Percentiles rank a stretch among this genome's conserved stretches.
Evolutionary conservation across 2,329 filamentous ascomycete species (phyloP).

Genomic region (Calonectria hawksworthii): DNA sequence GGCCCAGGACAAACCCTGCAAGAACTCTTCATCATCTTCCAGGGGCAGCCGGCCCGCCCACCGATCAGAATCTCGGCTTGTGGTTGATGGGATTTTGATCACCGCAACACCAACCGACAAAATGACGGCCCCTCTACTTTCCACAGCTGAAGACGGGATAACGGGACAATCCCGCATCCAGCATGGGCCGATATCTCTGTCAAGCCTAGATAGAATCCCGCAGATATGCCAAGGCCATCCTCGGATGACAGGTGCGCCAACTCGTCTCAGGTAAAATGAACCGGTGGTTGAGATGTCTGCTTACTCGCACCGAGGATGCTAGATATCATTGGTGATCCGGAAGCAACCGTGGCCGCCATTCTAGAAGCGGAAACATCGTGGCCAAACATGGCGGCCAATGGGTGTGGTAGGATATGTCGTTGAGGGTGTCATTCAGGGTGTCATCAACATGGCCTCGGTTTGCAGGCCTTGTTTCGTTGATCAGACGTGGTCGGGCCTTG

Average conservation of each 20-base stretch:
- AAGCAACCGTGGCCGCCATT: slow-evolving; percentile 33
- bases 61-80: slow-evolving; percentile 40
- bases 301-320: slow-evolving; percentile 35
- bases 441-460: neutral
- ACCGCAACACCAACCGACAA: slow-evolving; percentile 23
- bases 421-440: neutral
- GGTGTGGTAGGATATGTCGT: slow-evolving; percentile 11
- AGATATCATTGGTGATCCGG: slow-evolving; percentile 28
- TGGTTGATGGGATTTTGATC: slow-evolving; percentile 46
- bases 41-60: slow-evolving; percentile 38
- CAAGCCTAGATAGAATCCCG: slow-evolving; percentile 26
- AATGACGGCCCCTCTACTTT: slow-evolving; percentile 24
- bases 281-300: slow-evolving; percentile 24
- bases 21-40: slow-evolving; percentile 35
- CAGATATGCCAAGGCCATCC: slow-evolving; percentile 22
- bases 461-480: neutral
- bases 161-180: slow-evolving; percentile 31
- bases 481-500: neutral
- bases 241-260: slow-evolving; percentile 36
- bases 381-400: slow-evolving; percentile 6
- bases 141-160: slow-evolving; percentile 33
- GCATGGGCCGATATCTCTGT: slow-evolving; percentile 27
- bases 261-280: slow-evolving; percentile 45
- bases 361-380: slow-evolving; percentile 33
- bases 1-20: slow-evolving; percentile 27